phyloP scores from a whole-genome alignment of 2,329 filamentous ascomycete genomes.

The Tolypocladium tundrense region DNA sequence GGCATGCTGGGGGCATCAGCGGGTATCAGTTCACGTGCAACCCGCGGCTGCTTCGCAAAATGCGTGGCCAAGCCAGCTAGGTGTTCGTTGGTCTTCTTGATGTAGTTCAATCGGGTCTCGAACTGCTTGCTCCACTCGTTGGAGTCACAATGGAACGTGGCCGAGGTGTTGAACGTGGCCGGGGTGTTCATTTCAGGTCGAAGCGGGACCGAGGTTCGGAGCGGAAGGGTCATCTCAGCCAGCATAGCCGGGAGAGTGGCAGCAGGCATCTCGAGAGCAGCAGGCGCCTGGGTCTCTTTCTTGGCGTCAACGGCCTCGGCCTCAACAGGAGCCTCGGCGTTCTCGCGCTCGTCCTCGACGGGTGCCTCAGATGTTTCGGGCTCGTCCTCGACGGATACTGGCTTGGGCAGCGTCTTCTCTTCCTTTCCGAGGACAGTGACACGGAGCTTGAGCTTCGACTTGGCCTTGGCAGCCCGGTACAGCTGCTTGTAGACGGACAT shows the following conservation, averaged over 20 bases:
- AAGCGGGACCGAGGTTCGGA: neutral
- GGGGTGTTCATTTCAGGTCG: neutral
- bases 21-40: neutral
- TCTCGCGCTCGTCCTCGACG: neutral
- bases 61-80: constrained; percentile 4
- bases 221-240: neutral
- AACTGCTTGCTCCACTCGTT: constrained; percentile 15
- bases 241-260: neutral
- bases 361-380: constrained; percentile 18
- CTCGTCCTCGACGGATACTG: constrained; percentile 42
- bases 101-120: constrained; percentile 14
- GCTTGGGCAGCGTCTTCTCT: constrained; percentile 22
- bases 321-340: neutral
- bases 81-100: constrained; percentile 13
- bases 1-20: neutral
- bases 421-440: constrained; percentile 40
- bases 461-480: constrained; percentile 92
- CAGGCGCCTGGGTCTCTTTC: too few relatives aligned
- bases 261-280: neutral
- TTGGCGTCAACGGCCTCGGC: too few relatives aligned
- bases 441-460: constrained; percentile 89
- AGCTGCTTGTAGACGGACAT: constrained; percentile 89
- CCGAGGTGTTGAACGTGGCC: neutral
- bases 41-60: constrained; percentile 1
- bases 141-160: constrained; percentile 9